Base-by-base conservation (phyloP, 148 eudicot species). In the Silene conica region DNA sequence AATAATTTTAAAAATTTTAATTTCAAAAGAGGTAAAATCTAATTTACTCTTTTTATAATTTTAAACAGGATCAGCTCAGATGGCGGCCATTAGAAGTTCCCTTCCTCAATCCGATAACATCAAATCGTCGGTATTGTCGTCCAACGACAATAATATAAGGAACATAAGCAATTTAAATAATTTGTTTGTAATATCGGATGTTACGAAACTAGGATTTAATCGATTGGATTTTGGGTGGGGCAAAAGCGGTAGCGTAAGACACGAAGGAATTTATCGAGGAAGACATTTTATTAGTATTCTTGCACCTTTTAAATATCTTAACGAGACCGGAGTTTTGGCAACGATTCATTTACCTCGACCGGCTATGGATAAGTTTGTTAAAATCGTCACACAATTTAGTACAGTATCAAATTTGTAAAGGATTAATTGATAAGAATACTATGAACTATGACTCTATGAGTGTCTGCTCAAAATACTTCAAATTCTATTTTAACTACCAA, bases 171-270 rank as follows among this genome's bases (percentile, higher is more conserved):
- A 26, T 6, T 60, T 84, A 13, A 82, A 71, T 76, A 66, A 79
- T 58, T 0, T 34, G 41, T 26, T 26, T 34, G 5, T 80, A 0
- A 83, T 82, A 0, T 80, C 85, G 0, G 87, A 83, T 20, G 31
- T 57, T 0, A 74, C 80, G 0, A 41, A 75, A 1, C 26, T 54
- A 0, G 85, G 87, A 61, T 70, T 83, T 11, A 5, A 18, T 15
- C 26, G 54, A 1, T 62, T 86, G 8, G 87, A 86, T 58, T 86
- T 69, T 10, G 89, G 89, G 38, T 86, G 87, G 89, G 89, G 87
- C 12, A 70, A 26, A 13, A 79, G 85, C 0, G 73, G 50, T 1
- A 59, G 71, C 7, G 83, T 76, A 3, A 73, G 65, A 0, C 61
- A 73, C 20, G 71, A 70, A 38, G 82, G 78, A 16, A 34, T 69